Conservation (phyloP, 2,329 filamentous ascomycete genomes). For the Pyrenochaeta sp. region DNA sequence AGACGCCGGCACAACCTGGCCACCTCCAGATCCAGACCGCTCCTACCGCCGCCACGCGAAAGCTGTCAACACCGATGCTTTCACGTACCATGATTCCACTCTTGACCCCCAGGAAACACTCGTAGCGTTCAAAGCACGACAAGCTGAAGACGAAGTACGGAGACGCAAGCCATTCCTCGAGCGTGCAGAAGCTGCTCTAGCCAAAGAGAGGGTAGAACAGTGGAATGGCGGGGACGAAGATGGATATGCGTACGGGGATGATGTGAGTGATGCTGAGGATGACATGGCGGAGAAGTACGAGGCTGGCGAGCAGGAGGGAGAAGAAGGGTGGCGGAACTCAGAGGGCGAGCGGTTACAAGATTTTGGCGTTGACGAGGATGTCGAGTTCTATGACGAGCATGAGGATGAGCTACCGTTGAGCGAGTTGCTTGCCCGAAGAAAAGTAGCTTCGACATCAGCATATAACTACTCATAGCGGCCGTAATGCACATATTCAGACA, state of each 20-base stretch:
- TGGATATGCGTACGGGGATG: slow-evolving; percentile 34
- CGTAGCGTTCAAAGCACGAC: slow-evolving; percentile 63
- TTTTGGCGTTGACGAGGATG: slow-evolving; percentile 81
- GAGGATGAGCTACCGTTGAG: slow-evolving; percentile 74
- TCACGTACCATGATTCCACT: slow-evolving; percentile 50
- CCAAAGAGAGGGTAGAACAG: slow-evolving; percentile 1
- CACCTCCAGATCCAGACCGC: slow-evolving; percentile 61
- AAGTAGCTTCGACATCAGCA: slow-evolving; percentile 10
- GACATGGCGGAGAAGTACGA: slow-evolving; percentile 22
- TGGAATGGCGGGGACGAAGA: slow-evolving; percentile 6
- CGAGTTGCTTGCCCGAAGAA: slow-evolving; percentile 63
- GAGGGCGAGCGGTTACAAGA: slow-evolving; percentile 79
- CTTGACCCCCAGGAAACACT: slow-evolving; percentile 55
- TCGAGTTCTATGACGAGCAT: slow-evolving; percentile 71
- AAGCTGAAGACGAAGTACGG: slow-evolving; percentile 59
- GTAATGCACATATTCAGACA: background rate
- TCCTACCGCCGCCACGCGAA: slow-evolving; percentile 23
- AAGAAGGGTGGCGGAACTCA: slow-evolving; percentile 74
- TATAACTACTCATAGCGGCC: slow-evolving; percentile 5
- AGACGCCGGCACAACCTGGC: slow-evolving; percentile 52
- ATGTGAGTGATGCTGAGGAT: slow-evolving; percentile 27
- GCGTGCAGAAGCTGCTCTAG: slow-evolving; percentile 43
- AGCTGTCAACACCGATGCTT: slow-evolving; percentile 37
- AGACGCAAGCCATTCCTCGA: slow-evolving; percentile 54
- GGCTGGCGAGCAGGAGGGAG: slow-evolving; percentile 53